Conservation (phyloP, 495 filamentous ascomycete genomes). For the Aspergillus ostianus region DNA sequence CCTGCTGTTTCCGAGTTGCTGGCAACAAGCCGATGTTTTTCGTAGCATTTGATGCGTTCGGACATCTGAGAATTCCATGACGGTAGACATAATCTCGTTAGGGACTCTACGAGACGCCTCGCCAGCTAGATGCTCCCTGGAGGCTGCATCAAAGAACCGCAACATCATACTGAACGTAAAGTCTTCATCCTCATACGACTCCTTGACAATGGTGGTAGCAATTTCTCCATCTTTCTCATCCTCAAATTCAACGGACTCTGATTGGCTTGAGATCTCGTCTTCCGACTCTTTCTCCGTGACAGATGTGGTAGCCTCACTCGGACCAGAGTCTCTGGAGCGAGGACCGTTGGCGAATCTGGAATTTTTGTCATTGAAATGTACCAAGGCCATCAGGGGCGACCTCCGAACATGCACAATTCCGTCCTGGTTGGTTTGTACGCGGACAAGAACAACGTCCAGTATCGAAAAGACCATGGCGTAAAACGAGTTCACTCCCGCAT, state of each 20-base stretch:
- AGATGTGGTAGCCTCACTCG: neutral
- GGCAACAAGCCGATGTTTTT: slow-evolving; percentile 14
- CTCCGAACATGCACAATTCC: slow-evolving; percentile 9
- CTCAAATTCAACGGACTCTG: neutral
- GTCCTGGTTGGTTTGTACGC: slow-evolving; percentile 2
- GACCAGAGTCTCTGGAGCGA: slow-evolving; percentile 5
- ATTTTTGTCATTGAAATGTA: slow-evolving; percentile 15
- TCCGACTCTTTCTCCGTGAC: neutral
- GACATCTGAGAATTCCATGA: slow-evolving; percentile 18
- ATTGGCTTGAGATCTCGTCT: neutral
- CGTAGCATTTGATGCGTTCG: slow-evolving; percentile 15
- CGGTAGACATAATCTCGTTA: slow-evolving; percentile 16
- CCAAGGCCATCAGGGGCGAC: slow-evolving; percentile 14
- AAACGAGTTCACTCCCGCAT: slow-evolving; percentile 12
- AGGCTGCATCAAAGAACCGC: slow-evolving; percentile 17
- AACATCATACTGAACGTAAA: slow-evolving; percentile 5
- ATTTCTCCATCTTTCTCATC: neutral
- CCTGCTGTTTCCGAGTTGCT: slow-evolving; percentile 5
- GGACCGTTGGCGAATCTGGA: slow-evolving; percentile 12
- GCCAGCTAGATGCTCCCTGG: slow-evolving; percentile 5
- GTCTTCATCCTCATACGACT: neutral
- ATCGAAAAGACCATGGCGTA: slow-evolving; percentile 22
- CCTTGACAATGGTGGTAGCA: neutral
- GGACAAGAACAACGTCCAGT: slow-evolving; percentile 17
- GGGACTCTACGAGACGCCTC: slow-evolving; percentile 10